Evolutionary conservation across 2,329 filamentous ascomycete genomes (phyloP), one percentile per base, ranked within the genome.

Genomic region (Phaeosphaeriaceae sp.): DNA sequence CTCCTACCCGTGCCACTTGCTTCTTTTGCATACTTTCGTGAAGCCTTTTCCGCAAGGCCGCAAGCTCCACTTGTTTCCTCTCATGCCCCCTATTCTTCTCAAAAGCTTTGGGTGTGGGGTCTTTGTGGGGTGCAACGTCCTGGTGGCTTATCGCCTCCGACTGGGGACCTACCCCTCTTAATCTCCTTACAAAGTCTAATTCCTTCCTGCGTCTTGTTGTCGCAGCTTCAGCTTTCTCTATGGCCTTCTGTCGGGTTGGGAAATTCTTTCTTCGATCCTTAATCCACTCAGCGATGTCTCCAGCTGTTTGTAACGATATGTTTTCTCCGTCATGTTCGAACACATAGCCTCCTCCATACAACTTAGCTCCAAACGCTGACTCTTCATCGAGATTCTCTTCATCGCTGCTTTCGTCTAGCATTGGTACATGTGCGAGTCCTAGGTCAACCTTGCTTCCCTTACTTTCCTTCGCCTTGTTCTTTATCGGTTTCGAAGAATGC

Each of bases 201-300:
- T 72, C 68, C 20, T 48, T 50, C 33, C 45, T 56, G 17, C 68
- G 61, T 46, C 58, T 64, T 17, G 49, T 53, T 1, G 52, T 61
- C 6, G 60, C 56, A 46, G 68, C 80, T 48, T 80, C 79, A 55
- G 84, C 83, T 72, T 83, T 89, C 56, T 84, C 84, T 52, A 84
- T 81, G 54, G 86, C 77, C 46, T 89, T 86, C 50, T 84, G 84
- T 69, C 85, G 84, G 2, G 92, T 97, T 2, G 93, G 93, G 69
- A 84, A 97, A 42, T 87, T 87, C 58, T 85, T 87, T 67, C 82
- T 88, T 50, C 93, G 85, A 71, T 96, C 91, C 41, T 85, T 85
- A 55, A 95, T 84, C 85, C 91, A 97, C 6, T 85, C 83, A 18
- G 85, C 82, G 46, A 97, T 81, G 66, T 97, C 92, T 50, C 83